phyloP scores from a whole-genome alignment of 129 eudicot species.

The Flaveria sonorensis region DNA sequence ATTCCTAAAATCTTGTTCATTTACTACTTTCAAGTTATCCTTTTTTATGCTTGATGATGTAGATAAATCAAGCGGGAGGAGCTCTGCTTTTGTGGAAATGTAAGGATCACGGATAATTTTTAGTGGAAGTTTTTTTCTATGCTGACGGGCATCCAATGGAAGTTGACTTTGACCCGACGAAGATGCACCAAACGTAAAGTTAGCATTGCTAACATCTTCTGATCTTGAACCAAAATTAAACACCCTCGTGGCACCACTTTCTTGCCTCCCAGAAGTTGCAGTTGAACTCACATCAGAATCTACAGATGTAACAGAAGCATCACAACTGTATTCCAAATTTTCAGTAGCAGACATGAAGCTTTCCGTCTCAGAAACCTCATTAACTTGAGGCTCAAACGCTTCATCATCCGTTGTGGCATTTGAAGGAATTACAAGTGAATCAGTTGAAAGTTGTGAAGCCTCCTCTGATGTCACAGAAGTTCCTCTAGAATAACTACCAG shows the following conservation, averaged over 20 bases:
- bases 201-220: constrained; percentile 42
- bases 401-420: constrained; percentile 50
- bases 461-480: constrained; percentile 71
- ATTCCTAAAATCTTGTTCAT: constrained; percentile 41
- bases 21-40: constrained; percentile 37
- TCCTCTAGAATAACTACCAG: constrained; percentile 49
- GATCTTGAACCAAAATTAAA: constrained; percentile 51
- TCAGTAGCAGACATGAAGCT: constrained; percentile 77
- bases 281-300: constrained; percentile 56
- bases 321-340: constrained; percentile 51
- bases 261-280: constrained; percentile 52
- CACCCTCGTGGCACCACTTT: constrained; percentile 40
- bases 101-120: constrained; percentile 49
- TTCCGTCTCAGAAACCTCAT: constrained; percentile 66
- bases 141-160: constrained; percentile 41
- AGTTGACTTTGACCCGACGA: constrained; percentile 47
- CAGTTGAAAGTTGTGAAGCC: constrained; percentile 37
- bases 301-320: constrained; percentile 54
- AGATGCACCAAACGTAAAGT: constrained; percentile 69
- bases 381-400: constrained; percentile 28
- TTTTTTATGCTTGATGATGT: constrained; percentile 32
- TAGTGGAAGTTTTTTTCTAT: constrained; percentile 60
- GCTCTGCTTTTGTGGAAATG: constrained; percentile 37
- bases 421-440: constrained; percentile 31
- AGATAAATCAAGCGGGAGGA: constrained; percentile 41